Conservation (phyloP, 192 early-diverging fungal species). For the Jimgerdemannia flammicorona region DNA sequence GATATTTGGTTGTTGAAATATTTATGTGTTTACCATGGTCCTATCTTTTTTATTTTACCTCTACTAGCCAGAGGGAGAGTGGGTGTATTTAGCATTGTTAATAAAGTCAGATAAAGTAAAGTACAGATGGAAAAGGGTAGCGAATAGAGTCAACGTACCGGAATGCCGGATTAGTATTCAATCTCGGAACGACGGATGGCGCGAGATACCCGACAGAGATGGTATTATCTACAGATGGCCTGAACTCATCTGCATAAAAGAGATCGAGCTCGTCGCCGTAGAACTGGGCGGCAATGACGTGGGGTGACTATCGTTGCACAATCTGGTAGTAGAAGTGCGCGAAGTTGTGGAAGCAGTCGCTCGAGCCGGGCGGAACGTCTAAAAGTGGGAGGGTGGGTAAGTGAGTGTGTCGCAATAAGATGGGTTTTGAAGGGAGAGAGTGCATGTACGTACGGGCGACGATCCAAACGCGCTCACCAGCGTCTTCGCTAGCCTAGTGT, state of each 20-base stretch:
- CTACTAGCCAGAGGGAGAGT: conserved; percentile 1
- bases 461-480: conserved; percentile 53
- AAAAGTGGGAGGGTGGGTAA: background rate
- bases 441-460: conserved; percentile 30
- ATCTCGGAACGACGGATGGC: conserved; percentile 49
- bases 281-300: conserved; percentile 53
- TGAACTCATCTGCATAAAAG: conserved; percentile 36
- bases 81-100: background rate
- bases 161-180: conserved; percentile 49
- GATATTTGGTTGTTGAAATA: no score
- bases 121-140: no score
- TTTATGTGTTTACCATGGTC: no score
- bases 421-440: background rate
- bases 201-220: conserved; percentile 45
- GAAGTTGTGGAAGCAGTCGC: conserved; percentile 48
- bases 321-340: conserved; percentile 54
- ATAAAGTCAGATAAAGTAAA: background rate
- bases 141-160: conserved; percentile 18
- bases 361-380: conserved; percentile 44
- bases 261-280: conserved; percentile 54
- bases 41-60: no score
- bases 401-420: background rate
- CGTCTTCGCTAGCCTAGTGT: conserved; percentile 46
- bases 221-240: conserved; percentile 27
- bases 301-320: conserved; percentile 51